Evolutionary conservation across 371 early-diverging fungal genomes (phyloP).

Genomic region (Lichtheimia hyalospora): DNA sequence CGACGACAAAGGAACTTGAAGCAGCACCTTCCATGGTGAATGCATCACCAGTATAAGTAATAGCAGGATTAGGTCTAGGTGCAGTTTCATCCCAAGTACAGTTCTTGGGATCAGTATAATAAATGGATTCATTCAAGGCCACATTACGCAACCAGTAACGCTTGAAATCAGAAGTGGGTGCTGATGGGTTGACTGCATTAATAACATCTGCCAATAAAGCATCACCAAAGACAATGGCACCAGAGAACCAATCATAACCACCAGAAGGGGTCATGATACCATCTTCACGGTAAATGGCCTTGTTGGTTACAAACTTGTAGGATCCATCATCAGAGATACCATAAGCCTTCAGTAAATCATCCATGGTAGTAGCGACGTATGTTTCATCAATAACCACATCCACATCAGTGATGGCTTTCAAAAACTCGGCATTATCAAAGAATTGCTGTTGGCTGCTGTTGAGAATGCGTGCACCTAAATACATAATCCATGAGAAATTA

Average conservation of each 20-base stretch:
- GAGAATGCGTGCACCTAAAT: slow-evolving; percentile 38
- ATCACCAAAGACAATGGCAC: slow-evolving; percentile 68
- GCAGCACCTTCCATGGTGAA: slow-evolving; percentile 18
- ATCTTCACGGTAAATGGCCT: slow-evolving; percentile 70
- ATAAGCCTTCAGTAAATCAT: slow-evolving; percentile 56
- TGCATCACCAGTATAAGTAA: slow-evolving; percentile 32
- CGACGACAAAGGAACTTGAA: not conserved
- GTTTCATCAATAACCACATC: slow-evolving; percentile 79
- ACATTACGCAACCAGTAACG: slow-evolving; percentile 72
- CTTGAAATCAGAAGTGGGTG: slow-evolving; percentile 47
- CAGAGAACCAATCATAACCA: slow-evolving; percentile 73
- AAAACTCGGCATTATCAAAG: slow-evolving; percentile 44
- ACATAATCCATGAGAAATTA: not conserved
- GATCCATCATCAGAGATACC: slow-evolving; percentile 33
- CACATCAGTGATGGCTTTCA: slow-evolving; percentile 54
- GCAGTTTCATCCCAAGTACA: slow-evolving; percentile 57
- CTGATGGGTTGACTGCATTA: slow-evolving; percentile 60
- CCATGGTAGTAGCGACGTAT: slow-evolving; percentile 45
- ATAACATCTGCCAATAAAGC: slow-evolving; percentile 71
- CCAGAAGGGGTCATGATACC: slow-evolving; percentile 60
- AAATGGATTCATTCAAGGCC: slow-evolving; percentile 52
- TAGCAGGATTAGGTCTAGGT: slow-evolving; percentile 52
- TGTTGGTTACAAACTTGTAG: slow-evolving; percentile 64
- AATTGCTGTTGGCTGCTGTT: slow-evolving; percentile 29
- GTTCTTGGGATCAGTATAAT: slow-evolving; percentile 39